These are phyloP conservation scores for Remersonia thermophila DNA, from an alignment of 2,329 filamentous ascomycete genomes.

Conservation along the genomic window DNA sequence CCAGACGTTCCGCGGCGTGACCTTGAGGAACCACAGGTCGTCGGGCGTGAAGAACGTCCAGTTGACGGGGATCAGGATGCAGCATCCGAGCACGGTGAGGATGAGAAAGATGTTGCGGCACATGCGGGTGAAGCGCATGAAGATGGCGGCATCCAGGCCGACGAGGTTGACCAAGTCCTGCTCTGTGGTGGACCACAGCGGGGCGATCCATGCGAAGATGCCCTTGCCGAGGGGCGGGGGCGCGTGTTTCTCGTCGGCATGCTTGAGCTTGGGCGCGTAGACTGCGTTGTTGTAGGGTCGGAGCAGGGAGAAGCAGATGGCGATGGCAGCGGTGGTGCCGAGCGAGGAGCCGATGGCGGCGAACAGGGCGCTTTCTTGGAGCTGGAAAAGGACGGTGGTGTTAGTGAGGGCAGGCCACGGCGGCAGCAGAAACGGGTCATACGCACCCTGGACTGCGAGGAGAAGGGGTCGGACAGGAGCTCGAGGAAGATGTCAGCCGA, in stretches of 20 bases:
- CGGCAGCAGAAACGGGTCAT: no score
- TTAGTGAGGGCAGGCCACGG: constrained; percentile 2
- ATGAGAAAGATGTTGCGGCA: constrained; percentile 77
- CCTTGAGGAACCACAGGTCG: constrained; percentile 39
- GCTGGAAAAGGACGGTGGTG: constrained; percentile 21
- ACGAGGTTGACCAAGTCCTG: constrained; percentile 65
- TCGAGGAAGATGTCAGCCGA: constrained; percentile 18
- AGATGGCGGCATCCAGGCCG: constrained; percentile 82
- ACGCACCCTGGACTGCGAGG: constrained; percentile 19
- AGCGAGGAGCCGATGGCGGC: constrained; percentile 72
- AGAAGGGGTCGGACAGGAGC: constrained; percentile 39
- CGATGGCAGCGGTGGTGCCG: constrained; percentile 59
- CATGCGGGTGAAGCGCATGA: constrained; percentile 82
- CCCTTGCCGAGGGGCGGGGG: constrained; percentile 78
- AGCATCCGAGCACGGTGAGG: constrained; percentile 59
- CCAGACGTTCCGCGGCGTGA: constrained; percentile 47
- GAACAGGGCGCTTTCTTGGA: constrained; percentile 51
- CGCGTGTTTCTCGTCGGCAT: constrained; percentile 80
- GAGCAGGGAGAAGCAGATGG: constrained; percentile 73
- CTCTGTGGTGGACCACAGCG: constrained; percentile 68
- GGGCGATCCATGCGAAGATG: constrained; percentile 76
- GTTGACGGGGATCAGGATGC: constrained; percentile 73
- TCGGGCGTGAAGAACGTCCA: constrained; percentile 35
- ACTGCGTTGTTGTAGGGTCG: constrained; percentile 85
- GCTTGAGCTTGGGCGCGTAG: constrained; percentile 87